phyloP scores from a whole-genome alignment of 176 grass and related monocot genomes.

The Alloteropsis semialata region DNA sequence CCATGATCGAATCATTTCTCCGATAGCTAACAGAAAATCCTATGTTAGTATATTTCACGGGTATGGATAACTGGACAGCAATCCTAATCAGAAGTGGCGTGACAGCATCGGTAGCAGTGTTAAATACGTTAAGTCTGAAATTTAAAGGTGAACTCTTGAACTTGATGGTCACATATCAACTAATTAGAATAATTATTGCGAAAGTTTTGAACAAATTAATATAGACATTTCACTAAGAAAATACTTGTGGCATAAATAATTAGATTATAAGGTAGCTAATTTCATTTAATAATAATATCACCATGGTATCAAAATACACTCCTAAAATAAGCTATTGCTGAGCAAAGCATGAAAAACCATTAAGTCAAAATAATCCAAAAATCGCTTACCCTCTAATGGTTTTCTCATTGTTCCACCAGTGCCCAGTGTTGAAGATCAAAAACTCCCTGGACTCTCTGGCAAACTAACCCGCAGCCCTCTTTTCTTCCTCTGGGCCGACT shows the following conservation, averaged over 20 bases:
- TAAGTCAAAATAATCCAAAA: background rate
- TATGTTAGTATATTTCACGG: background rate
- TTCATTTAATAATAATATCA: background rate
- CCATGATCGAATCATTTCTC: background rate
- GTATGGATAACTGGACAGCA: background rate
- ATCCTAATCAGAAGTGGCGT: background rate
- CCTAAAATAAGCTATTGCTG: background rate
- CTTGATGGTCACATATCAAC: background rate
- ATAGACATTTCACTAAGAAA: background rate
- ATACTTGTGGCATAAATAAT: background rate
- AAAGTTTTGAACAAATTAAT: background rate
- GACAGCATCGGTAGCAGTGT: background rate
- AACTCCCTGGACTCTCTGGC: too few relatives aligned
- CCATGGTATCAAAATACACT: background rate
- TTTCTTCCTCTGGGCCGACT: too few relatives aligned
- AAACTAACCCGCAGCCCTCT: too few relatives aligned
- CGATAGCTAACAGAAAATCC: background rate
- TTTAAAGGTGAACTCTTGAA: background rate
- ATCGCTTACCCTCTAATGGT: constrained; percentile 65
- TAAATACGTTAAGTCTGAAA: background rate
- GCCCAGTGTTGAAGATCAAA: constrained; percentile 85
- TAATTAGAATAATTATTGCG: background rate
- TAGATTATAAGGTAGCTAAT: background rate
- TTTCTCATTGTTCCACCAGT: constrained; percentile 94
- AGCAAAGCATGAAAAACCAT: background rate